Base-by-base conservation (phyloP, 495 filamentous ascomycete genomes). In the Paragyromitra xinjiangensis region DNA sequence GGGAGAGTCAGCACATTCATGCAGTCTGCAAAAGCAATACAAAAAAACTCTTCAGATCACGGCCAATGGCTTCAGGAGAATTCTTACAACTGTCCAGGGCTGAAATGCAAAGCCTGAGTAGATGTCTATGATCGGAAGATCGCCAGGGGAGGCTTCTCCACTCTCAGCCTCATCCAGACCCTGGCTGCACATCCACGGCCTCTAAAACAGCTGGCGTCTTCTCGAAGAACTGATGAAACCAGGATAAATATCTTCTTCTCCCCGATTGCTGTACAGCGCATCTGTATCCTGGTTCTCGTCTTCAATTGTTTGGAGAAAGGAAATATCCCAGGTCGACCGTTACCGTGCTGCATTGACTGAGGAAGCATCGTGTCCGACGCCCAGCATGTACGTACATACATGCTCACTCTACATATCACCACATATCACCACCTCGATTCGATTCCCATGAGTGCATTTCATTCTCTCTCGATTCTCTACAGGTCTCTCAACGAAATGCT, bases 101-200 rank as follows among this genome's bases (percentile, higher is more conserved):
- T 58, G 24, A 59, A 42, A 44, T 22, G n/a, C 44, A 34, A 39
- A 39, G 12, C 29, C 8, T 2, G 26, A 16, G 19, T 4, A 59
- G 26, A 55, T 29, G 22, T 19, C 11, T 26, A 44, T 19, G n/a
- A 58, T 61, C 19, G 53, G 40, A 34, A 69, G 67, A 69, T 69
- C 51, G 39, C 39, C 66, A 69, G 51, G 66, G 66, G 39, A 51
- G 40, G 50, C 40, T 50, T 29, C 29, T 40, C 19, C 34, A 8
- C 16, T 55, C 42, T 61, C 65, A 69, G 65, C 65, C 51, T 59
- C 53, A 29, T 69, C 37, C 29, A 24, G 24, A 69, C 53, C 67
- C 67, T 61, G 22, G 53, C 67, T 44, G 40, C 53, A 14, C 40
- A 19, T 59, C 44, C 26, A 7, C 16, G 40, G 40, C 9, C 19